A percentile compares a stretch with the other conserved stretches of the same genome.
phyloP scores from a whole-genome alignment of 345 rosid species.

The Lepidium aucheri region DNA sequence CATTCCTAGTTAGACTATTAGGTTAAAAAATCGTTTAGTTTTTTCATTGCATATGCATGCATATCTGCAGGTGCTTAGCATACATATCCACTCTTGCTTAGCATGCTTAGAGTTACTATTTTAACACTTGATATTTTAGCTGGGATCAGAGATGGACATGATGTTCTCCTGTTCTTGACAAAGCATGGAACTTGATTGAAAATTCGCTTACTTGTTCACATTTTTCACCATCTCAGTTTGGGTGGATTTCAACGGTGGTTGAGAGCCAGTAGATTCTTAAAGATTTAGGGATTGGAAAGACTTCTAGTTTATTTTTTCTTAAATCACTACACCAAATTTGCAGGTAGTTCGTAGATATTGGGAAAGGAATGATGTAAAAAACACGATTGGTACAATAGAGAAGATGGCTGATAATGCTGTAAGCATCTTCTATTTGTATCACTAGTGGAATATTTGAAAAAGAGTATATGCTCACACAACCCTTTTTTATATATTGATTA shows the following conservation, averaged over 20 bases:
- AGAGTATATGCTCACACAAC: background rate
- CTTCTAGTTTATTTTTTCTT: background rate
- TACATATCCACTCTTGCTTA: background rate
- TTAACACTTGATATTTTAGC: background rate
- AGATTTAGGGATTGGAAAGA: background rate
- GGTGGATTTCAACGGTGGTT: background rate
- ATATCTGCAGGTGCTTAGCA: too few relatives aligned
- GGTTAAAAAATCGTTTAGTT: background rate
- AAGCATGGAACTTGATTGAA: background rate
- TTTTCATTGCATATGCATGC: background rate
- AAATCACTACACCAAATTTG: conserved; percentile 21
- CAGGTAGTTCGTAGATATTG: conserved; percentile 84
- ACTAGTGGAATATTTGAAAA: background rate
- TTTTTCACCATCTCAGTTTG: background rate
- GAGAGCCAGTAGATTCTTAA: conserved; percentile 24
- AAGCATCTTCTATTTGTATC: conserved; percentile 21
- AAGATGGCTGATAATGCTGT: conserved; percentile 96
- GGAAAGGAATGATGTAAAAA: conserved; percentile 82
- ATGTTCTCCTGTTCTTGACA: background rate
- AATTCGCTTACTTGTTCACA: background rate
- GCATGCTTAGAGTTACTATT: background rate
- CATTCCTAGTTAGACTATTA: background rate
- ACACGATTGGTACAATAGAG: conserved; percentile 64
- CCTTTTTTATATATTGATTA: conserved; percentile 8
- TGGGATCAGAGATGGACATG: background rate